Evolutionary conservation across 2,329 filamentous ascomycete species (phyloP), one percentile per base, ranked within the genome.

Genomic region (Rhynchosporium agropyri): DNA sequence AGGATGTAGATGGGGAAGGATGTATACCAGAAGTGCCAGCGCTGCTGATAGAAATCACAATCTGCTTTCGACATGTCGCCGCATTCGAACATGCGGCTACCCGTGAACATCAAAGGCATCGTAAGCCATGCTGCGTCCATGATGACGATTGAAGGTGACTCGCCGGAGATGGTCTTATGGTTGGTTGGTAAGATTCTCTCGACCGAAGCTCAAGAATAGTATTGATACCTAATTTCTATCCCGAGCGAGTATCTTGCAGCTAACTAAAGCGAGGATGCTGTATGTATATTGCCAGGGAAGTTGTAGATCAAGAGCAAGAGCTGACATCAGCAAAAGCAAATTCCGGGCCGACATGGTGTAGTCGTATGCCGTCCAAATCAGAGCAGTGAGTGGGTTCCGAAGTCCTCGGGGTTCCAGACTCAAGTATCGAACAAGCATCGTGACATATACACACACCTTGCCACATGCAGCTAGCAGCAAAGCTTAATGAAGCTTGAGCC

Each of bases 21-120:
- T 74, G 58, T 73, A 20, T 20, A 80, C 81, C 80, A 82, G 66
- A 79, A 81, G 50, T 78, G 70, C 80, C 81, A 84, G 66, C 77
- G 76, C n/a, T 76, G 71, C 28, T 63, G 72, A 56, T 80, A 78
- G 65, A 76, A 83, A 12, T 73, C 75, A 66, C 81, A 83, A 67
- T 82, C 75, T 59, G 77, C 77, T 0, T 76, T 70, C 0, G 75
- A 79, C 63, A 58, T 40, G 9, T 31, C 31, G 26, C 61, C 64
- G 46, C 64, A 65, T 29, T 36, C 43, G 42, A 65, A 65, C n/a
- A 42, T 48, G 31, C 78, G 73, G 43, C 70, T 76, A 1, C 74
- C 76, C 65, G 80, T 75, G 54, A 81, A 71, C 71, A 73, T 71
- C 42, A 80, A 70, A 1, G 79, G 79, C 61, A 74, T 67, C 33